Percentiles rank a stretch among this genome's conserved stretches.
These are phyloP conservation scores for Clavispora carvajalis DNA, from an alignment of 805 yeast genomes.

Conservation along the genomic window DNA sequence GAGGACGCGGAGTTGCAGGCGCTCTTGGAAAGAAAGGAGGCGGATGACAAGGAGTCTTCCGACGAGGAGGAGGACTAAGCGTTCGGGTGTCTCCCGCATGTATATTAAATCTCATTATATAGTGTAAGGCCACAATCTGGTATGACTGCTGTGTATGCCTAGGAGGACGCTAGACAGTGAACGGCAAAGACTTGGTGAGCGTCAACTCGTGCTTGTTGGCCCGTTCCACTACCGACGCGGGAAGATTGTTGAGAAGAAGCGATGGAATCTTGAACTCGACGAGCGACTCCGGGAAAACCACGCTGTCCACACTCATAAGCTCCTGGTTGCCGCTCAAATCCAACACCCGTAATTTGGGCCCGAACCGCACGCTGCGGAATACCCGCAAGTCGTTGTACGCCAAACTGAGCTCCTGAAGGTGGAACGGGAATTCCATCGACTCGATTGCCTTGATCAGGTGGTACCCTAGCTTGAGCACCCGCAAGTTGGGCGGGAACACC, in stretches of 20 bases:
- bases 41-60: conserved; percentile 79
- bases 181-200: conserved; percentile 26
- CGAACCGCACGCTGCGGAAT: conserved; percentile 33
- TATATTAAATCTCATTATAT: background rate
- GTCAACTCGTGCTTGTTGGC: conserved; percentile 32
- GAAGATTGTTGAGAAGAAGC: conserved; percentile 30
- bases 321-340: conserved; percentile 41
- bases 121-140: background rate
- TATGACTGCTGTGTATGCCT: background rate
- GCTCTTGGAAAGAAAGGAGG: conserved; percentile 86
- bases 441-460: conserved; percentile 37
- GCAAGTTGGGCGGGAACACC: conserved; percentile 30
- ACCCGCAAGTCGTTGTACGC: conserved; percentile 36
- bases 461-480: conserved; percentile 33
- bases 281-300: conserved; percentile 33
- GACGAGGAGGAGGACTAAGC: conserved; percentile 61
- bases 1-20: conserved; percentile 98
- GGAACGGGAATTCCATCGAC: conserved; percentile 33
- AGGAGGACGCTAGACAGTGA: background rate
- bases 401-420: conserved; percentile 27
- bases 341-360: conserved; percentile 26
- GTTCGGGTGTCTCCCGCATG: background rate
- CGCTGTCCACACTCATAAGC: conserved; percentile 31
- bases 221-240: conserved; percentile 33
- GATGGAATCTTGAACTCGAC: conserved; percentile 33